Base-by-base conservation (phyloP, 192 early-diverging fungal genomes). In the Coemansia sp. region DNA sequence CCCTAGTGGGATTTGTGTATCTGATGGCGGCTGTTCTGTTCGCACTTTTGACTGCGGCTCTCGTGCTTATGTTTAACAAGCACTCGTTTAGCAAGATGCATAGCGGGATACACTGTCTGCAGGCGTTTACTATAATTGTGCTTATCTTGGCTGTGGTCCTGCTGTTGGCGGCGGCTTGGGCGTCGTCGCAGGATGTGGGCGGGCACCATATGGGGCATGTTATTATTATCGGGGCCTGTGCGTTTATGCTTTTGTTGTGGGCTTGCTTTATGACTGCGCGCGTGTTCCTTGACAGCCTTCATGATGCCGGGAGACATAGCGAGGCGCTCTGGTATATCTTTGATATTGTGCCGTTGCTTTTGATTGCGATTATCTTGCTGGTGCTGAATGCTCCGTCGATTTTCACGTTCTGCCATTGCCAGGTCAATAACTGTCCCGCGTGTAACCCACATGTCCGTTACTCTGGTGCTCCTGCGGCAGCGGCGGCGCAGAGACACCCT, bases 341-440 rank as follows among this genome's bases (percentile, higher is more conserved):
- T 51, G 71, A 71, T 46, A 73, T 81, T 36, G 71, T 76, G 61
- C 73, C 74, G 50, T 64, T 81, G 74, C 55, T 81, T 60, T 62
- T 81, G 22, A 61, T 81, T 22, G 78, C 78, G 13, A 34, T 81
- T 12, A 68, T 81, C 34, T 61, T 81, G 70, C 61, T 81, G 24
- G 78, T 61, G 56, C 65, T 81, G 9, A 81, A 81, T 67, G 78
- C 78, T 11, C 78, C 78, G 38, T 32, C 61, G 7, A 73, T 81
- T 70, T 81, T 81, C 40, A 81, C 78, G 44, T 81, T 81, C 78
- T 76, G 72, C 65, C 74, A 81, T 32, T 81, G 78, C 70, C 74
- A 71, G 22, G 78, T 81, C 67, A 81, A 76, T 51, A 59, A 71
- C 17, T 81, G 78, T 56, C 78, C 78, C 0, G 74, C 71, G 24